phyloP scores from a whole-genome alignment of 2,329 filamentous ascomycete genomes.

The Cytospora piceae region DNA sequence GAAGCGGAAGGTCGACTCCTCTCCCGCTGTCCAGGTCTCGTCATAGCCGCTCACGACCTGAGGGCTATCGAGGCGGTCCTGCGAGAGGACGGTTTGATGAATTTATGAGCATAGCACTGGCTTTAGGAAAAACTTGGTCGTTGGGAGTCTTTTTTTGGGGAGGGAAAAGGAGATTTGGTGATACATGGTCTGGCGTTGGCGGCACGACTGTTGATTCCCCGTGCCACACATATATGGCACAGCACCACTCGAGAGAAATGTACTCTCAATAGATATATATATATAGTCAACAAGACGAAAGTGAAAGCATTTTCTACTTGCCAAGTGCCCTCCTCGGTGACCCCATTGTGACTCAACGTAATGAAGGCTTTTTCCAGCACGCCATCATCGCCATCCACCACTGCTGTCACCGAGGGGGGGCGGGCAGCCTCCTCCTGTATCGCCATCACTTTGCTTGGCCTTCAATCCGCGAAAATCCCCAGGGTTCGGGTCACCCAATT shows the following conservation, averaged over 20 bases:
- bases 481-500: conserved; percentile 21
- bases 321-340: conserved; percentile 11
- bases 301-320: conserved; percentile 24
- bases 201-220: conserved; percentile 27
- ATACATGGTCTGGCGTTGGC: conserved; percentile 27
- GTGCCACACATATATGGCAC: conserved; percentile 22
- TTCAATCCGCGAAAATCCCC: background rate
- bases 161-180: background rate
- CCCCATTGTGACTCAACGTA: conserved; percentile 1
- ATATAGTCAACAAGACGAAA: conserved; percentile 19
- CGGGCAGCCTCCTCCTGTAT: too few relatives aligned
- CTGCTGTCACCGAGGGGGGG: background rate
- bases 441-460: too few relatives aligned
- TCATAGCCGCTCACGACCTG: too few relatives aligned
- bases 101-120: conserved; percentile 27
- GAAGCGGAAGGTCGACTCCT: conserved; percentile 28
- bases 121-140: conserved; percentile 8
- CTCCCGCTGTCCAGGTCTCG: conserved; percentile 27
- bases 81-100: conserved; percentile 21
- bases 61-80: background rate
- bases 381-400: background rate
- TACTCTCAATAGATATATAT: conserved; percentile 14
- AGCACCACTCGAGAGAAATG: background rate
- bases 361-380: background rate
- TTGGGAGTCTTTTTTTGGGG: conserved; percentile 3